phyloP scores from a whole-genome alignment of 2,329 filamentous ascomycete species.

The Samsoniella hepiali region DNA sequence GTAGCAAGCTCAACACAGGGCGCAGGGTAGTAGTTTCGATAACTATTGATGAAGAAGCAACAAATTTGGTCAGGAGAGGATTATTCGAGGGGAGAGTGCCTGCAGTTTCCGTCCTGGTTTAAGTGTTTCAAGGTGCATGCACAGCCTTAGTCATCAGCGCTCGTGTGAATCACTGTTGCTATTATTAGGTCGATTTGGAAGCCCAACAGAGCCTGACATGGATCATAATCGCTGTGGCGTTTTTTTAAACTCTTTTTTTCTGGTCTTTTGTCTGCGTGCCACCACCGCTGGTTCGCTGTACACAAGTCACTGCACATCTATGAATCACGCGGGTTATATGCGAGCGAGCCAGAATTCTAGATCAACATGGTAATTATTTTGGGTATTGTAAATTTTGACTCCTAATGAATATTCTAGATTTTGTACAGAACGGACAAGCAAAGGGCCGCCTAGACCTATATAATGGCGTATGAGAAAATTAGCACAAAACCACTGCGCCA shows the following conservation, averaged over 20 bases:
- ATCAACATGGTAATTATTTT: background rate
- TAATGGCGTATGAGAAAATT: background rate
- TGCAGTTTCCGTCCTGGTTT: background rate
- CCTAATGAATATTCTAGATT: background rate
- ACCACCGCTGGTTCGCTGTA: too few species aligned
- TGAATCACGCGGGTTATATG: too few species aligned
- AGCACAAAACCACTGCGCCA: background rate
- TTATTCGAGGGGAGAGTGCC: background rate
- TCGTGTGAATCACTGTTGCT: background rate
- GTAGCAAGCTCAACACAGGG: background rate
- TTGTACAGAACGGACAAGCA: background rate
- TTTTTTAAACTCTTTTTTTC: too few species aligned
- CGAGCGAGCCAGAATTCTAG: too few species aligned
- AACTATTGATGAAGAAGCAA: background rate
- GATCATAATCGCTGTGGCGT: too few species aligned
- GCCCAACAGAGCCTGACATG: background rate
- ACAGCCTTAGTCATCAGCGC: constrained; percentile 14
- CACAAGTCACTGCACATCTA: too few species aligned
- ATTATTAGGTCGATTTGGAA: background rate
- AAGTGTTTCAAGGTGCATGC: constrained; percentile 5
- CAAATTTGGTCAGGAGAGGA: background rate
- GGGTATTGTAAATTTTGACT: constrained; percentile 1
- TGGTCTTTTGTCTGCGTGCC: too few species aligned
- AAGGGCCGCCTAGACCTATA: background rate
- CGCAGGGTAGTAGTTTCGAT: too few species aligned